Conservation (phyloP, 179 eudicot species). For the Sideroxylon spinosum region DNA sequence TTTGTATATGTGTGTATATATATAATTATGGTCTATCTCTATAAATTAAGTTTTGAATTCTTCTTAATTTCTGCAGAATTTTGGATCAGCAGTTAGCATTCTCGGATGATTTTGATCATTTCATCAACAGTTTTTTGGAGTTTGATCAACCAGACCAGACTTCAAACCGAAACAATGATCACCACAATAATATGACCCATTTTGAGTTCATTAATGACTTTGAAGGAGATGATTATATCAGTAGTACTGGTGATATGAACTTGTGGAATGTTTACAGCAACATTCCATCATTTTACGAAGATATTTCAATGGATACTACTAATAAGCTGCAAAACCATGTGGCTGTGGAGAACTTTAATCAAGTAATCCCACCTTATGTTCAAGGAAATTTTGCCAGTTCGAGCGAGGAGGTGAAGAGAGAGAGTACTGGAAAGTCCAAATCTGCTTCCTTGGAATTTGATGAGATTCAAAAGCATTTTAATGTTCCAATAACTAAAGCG, state of each 20-base stretch:
- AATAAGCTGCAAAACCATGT: neutral
- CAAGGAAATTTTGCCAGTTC: neutral
- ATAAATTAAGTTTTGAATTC: neutral
- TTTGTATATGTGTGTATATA: neutral
- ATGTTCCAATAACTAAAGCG: conserved; percentile 66
- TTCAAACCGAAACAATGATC: neutral
- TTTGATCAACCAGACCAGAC: conserved; percentile 1
- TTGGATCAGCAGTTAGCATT: neutral
- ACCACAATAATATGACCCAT: neutral
- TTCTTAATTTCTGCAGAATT: conserved; percentile 8
- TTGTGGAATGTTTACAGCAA: conserved; percentile 14
- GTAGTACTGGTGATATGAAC: conserved; percentile 8
- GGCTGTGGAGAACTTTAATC: neutral
- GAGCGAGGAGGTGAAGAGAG: neutral
- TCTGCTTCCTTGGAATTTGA: conserved; percentile 34
- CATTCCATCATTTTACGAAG: neutral
- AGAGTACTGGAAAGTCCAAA: conserved; percentile 18
- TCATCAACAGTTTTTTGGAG: conserved; percentile 10
- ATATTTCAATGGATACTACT: neutral
- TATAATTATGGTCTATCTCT: too few relatives aligned
- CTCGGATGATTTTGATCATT: neutral
- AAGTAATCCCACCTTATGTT: neutral
- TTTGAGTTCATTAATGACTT: conserved; percentile 18
- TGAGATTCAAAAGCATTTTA: conserved; percentile 60
- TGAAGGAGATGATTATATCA: conserved; percentile 12